Evolutionary conservation across 768 basidiomycete species (phyloP), one percentile per base, ranked within the genome.

Genomic region (Rickenella mellea): DNA sequence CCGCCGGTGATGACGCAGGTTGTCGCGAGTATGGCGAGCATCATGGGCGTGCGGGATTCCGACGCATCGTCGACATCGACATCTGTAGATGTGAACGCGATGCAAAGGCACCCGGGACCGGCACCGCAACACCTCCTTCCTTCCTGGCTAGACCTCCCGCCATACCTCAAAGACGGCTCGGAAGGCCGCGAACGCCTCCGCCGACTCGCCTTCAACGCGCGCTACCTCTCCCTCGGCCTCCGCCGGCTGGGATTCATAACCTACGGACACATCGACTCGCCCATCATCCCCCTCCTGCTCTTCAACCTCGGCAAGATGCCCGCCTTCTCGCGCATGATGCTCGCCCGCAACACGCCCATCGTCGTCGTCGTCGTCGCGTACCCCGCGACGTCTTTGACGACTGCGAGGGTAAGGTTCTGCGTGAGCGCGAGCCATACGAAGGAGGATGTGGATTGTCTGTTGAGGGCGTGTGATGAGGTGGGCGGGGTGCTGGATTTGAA

Each of bases 301-400:
- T 98, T 90, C 73, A 78, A 89, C 59, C 88, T 88, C 0, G 93
- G 86, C 40, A 97, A 96, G 68, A 90, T 97, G 89, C 74, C 76
- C 46, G 72, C 83, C 55, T 94, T 97, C 70, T 83, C 84, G 49
- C 74, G 86, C 21, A 71, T 94, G 73, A 96, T 97, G 91, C 71
- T 76, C 50, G 53, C 60, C 29, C 70, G 86, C 33, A 66, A 73
- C 53, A 86, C 80, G 7, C 87, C 91, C 0, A 85, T 94, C 45
- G 74, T 91, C 7, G 77, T 88, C 4, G 92, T 96, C 19, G 86
- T 94, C 25, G 90, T 96, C 6, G 82, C 79, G 21, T 94, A 94
- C 58, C 86, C 83, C 6, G 91, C 92, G 1, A 96, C 92, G 21
- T 80, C 91, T 11, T 74, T 97, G 28, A 78, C 91, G 47, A 89